Base-by-base conservation (phyloP, 306 rosid genomes). In the Ammopiptanthus mongolicus region DNA sequence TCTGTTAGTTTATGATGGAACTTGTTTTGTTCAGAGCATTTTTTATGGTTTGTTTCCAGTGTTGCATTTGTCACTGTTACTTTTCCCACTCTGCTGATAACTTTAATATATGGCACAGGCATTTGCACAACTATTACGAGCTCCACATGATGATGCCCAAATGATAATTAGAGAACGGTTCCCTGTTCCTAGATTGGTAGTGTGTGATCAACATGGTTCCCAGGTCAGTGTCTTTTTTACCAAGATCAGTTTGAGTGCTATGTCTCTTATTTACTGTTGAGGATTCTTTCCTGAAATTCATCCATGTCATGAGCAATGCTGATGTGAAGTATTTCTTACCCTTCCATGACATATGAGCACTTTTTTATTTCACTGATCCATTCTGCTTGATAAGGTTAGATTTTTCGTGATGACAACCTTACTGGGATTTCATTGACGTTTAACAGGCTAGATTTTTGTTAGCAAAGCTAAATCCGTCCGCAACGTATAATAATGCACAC, bases 161-260 rank as follows among this genome's bases (percentile, higher is more conserved):
- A 44, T 84, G 34, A 78, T 95, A 70, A 81, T 82, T 59, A 75
- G 79, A 65, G 97, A 89, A 19, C 93, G 97, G 55, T 95, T 95
- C 76, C 99, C 99, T 71, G 97, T 89, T 29, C 99, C 99, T 70
- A 88, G 99, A 71, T 66, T 95, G 90, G 99, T 95, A 55, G 96
- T 95, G 61, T 95, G 99, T 17, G 99, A 95, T 75, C 99, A 95
- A 71, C 99, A 92, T 79, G 99, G 99, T 73, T 95, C 99, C 64
- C 99, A 95, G 99, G 99, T 92, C 75, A 70, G 80, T 79, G 31
- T 75, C n/a, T 42, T 34, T 84, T 1, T 74, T 52, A 53, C 66
- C 64, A 22, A 22, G 15, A 55, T 29, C 52, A 39, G 71, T 68
- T 60, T 75, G 56, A 64, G 21, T 71, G 25, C 65, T 39, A 59